Evolutionary conservation across 106 monocot genomes (phyloP).

Genomic region (Cymbidium sinense): DNA sequence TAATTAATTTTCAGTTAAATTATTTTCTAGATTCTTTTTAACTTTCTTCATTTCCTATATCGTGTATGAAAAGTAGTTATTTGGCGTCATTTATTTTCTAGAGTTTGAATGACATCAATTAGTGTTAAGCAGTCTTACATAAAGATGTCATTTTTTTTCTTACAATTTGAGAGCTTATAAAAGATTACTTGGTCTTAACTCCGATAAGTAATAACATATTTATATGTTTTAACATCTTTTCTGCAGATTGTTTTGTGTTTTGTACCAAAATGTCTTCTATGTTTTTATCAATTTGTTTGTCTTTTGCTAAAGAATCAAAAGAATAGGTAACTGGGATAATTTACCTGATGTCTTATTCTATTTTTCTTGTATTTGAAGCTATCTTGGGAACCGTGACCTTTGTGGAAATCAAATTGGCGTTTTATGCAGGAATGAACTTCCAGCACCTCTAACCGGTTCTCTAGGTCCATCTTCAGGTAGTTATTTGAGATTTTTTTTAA

Average conservation of each 20-base stretch:
- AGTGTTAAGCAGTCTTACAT: neutral
- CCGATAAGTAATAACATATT: neutral
- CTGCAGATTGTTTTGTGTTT: neutral
- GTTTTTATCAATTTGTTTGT: neutral
- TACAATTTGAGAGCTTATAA: neutral
- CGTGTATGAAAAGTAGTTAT: neutral
- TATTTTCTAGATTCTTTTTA: neutral
- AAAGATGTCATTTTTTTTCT: neutral
- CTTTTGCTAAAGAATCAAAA: neutral
- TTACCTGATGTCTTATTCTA: neutral
- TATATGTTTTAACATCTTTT: neutral
- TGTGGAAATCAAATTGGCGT: constrained; percentile 72
- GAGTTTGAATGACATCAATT: neutral
- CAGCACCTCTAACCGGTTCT: constrained; percentile 26
- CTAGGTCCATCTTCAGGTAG: constrained; percentile 38
- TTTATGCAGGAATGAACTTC: constrained; percentile 52
- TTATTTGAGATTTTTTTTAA: neutral
- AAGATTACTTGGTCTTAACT: neutral
- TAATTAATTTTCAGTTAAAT: neutral
- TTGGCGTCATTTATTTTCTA: neutral
- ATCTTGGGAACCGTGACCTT: constrained; percentile 71
- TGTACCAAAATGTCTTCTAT: neutral
- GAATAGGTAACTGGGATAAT: neutral
- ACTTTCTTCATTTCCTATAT: neutral
- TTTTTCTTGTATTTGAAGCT: constrained; percentile 28